Conservation (phyloP, 179 eudicot species). For the Beta lomatogona region DNA sequence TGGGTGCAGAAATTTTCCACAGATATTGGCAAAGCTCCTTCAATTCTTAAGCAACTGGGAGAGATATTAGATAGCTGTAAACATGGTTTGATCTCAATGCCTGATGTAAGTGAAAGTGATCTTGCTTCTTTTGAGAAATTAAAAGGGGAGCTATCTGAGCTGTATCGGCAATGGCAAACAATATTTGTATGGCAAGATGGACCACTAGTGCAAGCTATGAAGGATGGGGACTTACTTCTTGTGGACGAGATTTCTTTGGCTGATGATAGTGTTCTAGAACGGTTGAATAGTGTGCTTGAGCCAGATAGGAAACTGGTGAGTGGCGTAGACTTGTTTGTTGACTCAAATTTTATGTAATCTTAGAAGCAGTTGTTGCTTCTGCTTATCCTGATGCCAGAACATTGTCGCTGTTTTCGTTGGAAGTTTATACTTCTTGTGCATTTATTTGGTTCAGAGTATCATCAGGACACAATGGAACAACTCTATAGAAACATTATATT, state of each 20-base stretch:
- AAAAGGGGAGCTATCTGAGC: constrained; percentile 45
- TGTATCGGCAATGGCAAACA: constrained; percentile 80
- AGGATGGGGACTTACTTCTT: constrained; percentile 80
- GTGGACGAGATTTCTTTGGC: constrained; percentile 99
- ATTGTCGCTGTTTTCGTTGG: not conserved
- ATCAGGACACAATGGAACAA: not conserved
- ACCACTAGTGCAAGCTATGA: constrained; percentile 95
- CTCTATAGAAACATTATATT: too few species aligned
- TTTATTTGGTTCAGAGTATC: not conserved
- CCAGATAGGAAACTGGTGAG: constrained; percentile 94
- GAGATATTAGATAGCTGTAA: constrained; percentile 50
- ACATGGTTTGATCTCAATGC: constrained; percentile 37
- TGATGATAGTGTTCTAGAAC: constrained; percentile 97
- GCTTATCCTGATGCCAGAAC: not conserved
- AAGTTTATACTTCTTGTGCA: not conserved
- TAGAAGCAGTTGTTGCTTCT: not conserved
- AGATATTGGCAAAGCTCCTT: constrained; percentile 72
- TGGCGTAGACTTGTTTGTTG: not conserved
- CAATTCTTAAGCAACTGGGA: constrained; percentile 53
- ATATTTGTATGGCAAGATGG: constrained; percentile 98
- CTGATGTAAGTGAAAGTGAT: constrained; percentile 55
- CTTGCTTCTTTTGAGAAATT: constrained; percentile 46
- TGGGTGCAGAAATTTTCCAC: constrained; percentile 60
- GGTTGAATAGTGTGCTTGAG: constrained; percentile 96
- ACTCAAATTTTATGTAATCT: too few species aligned